Evolutionary conservation across 495 filamentous ascomycete species (phyloP).

Genomic region (Platismatia glauca): DNA sequence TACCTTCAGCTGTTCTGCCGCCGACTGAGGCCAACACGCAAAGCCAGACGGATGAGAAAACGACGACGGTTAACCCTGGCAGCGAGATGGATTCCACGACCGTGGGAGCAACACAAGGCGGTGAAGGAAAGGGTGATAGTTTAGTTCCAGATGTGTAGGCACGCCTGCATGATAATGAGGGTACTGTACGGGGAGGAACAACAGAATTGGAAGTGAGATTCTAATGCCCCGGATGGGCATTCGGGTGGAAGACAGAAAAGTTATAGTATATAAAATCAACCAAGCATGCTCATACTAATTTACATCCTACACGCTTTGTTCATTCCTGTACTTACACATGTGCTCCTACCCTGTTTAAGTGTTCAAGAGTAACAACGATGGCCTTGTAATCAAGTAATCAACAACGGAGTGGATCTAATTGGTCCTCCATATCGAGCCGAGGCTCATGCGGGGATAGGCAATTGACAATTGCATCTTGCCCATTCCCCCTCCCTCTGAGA

Average conservation of each 20-base stretch:
- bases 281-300: not conserved
- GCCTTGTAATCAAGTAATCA: not conserved
- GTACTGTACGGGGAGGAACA: not conserved
- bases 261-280: not conserved
- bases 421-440: not conserved
- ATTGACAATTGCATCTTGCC: not conserved
- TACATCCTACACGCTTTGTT: not conserved
- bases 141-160: not conserved
- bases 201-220: not conserved
- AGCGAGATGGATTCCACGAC: slow-evolving; percentile 14
- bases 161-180: not conserved
- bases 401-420: slow-evolving; percentile 3
- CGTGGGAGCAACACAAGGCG: slow-evolving; percentile 18
- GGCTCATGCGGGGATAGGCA: not conserved
- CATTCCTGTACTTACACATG: not conserved
- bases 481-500: not conserved
- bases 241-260: not conserved
- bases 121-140: not conserved
- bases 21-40: slow-evolving; percentile 11
- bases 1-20: not conserved
- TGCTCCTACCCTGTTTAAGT: not conserved
- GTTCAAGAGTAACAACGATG: not conserved
- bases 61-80: slow-evolving; percentile 14
- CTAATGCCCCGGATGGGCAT: not conserved
- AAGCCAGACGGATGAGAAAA: slow-evolving; percentile 23